Conservation (phyloP, 2,329 filamentous ascomycete genomes). For the Trichoderma atroviride region DNA sequence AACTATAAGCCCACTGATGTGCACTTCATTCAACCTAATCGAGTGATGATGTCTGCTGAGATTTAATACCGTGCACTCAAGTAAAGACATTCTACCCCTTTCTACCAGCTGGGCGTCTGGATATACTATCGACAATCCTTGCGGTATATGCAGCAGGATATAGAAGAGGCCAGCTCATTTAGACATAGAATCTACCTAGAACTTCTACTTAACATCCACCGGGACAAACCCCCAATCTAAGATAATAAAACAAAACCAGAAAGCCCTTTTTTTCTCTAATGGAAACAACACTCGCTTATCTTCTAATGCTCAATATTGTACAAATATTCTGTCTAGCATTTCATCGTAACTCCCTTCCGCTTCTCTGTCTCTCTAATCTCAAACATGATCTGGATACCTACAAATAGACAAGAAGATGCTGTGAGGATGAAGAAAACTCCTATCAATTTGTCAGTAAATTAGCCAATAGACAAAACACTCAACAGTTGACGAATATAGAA, state of each 20-base stretch:
- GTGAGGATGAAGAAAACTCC: conserved; percentile 73
- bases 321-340: conserved; percentile 60
- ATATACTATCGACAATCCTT: not conserved
- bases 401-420: conserved; percentile 76
- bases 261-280: conserved; percentile 1
- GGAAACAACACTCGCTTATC: conserved; percentile 12
- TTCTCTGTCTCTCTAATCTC: conserved; percentile 86
- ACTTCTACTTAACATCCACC: not conserved
- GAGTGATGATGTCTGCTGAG: too few relatives aligned
- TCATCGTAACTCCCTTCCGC: conserved; percentile 78
- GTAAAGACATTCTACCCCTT: too few relatives aligned
- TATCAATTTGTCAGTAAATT: conserved; percentile 35
- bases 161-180: conserved; percentile 10
- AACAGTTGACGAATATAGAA: not conserved
- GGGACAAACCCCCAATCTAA: not conserved
- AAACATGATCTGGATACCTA: conserved; percentile 93
- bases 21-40: not conserved
- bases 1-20: not conserved
- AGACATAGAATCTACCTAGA: not conserved
- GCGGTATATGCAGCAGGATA: not conserved
- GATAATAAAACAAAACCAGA: not conserved
- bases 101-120: not conserved
- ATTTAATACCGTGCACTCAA: too few relatives aligned
- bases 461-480: not conserved
- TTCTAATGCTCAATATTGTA: conserved; percentile 9